These are phyloP conservation scores for Verticillium tricorpus DNA, from an alignment of 2,329 filamentous ascomycete species.

Conservation along the genomic window DNA sequence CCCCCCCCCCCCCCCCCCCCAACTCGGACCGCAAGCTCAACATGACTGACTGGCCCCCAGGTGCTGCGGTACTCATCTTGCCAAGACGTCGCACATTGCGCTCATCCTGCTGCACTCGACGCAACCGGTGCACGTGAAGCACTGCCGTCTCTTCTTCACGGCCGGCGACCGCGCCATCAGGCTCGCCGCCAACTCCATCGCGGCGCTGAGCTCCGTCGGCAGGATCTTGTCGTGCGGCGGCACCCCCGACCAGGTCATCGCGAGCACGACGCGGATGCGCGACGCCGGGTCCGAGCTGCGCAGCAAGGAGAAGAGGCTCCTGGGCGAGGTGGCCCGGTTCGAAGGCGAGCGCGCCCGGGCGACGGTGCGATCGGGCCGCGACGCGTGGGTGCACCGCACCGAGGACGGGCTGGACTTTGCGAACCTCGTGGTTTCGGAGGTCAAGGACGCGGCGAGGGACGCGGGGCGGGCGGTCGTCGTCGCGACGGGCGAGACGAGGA, in stretches of 20 bases:
- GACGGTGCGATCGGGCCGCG: slow-evolving; percentile 11
- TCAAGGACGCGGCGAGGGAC: slow-evolving; percentile 13
- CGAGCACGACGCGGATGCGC: slow-evolving; percentile 9
- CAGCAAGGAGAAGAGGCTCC: slow-evolving; percentile 20
- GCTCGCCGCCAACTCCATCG: slow-evolving; percentile 16
- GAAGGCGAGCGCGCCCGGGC: slow-evolving; percentile 18
- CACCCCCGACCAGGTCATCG: slow-evolving; percentile 15
- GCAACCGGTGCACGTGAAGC: slow-evolving; percentile 24
- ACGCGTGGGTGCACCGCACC: slow-evolving; percentile 18
- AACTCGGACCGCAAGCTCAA: not conserved
- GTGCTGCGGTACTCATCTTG: slow-evolving; percentile 25
- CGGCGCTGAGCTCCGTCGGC: slow-evolving; percentile 17
- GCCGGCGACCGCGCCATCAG: slow-evolving; percentile 21
- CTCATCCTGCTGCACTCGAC: slow-evolving; percentile 22
- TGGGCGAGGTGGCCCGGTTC: slow-evolving; percentile 21
- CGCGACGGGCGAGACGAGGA: slow-evolving; percentile 20
- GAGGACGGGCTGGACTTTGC: slow-evolving; percentile 23
- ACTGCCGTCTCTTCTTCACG: slow-evolving; percentile 24
- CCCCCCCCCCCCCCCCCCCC: too few species aligned
- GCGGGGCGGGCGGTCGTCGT: slow-evolving; percentile 14
- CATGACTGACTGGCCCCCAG: slow-evolving; percentile 7
- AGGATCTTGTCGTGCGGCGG: slow-evolving; percentile 19
- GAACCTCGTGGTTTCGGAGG: slow-evolving; percentile 19
- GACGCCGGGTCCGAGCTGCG: slow-evolving; percentile 15
- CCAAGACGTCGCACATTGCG: slow-evolving; percentile 23